Evolutionary conservation across 495 filamentous ascomycete genomes (phyloP).

Genomic region (Astrothelium subdiscretum): DNA sequence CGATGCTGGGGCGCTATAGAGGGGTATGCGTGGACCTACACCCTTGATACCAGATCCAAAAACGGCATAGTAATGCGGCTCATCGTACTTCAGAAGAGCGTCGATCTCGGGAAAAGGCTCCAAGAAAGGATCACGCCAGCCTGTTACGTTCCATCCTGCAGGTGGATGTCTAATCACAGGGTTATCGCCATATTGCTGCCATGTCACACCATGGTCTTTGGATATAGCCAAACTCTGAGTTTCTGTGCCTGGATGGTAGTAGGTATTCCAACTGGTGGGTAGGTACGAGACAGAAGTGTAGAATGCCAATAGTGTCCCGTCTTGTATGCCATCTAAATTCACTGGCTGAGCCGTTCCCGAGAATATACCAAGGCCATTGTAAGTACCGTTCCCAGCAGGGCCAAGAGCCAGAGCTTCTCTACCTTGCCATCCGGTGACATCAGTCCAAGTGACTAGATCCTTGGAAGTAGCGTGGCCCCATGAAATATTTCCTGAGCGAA

Average conservation of each 20-base stretch:
- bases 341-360: constrained; percentile 38
- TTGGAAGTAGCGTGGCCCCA: constrained; percentile 31
- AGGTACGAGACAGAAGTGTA: constrained; percentile 43
- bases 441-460: constrained; percentile 20
- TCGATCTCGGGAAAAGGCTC: constrained; percentile 35
- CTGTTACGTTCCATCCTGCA: constrained; percentile 36
- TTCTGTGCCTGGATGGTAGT: constrained; percentile 39
- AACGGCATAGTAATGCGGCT: constrained; percentile 37
- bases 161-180: constrained; percentile 38
- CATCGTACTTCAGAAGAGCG: constrained; percentile 19
- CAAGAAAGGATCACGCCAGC: constrained; percentile 45
- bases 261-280: constrained; percentile 38
- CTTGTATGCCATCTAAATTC: constrained; percentile 30
- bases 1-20: constrained; percentile 38
- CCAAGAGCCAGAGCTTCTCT: constrained; percentile 24
- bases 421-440: constrained; percentile 26
- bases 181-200: constrained; percentile 38
- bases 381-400: constrained; percentile 23
- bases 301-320: constrained; percentile 34
- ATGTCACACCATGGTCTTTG: constrained; percentile 38
- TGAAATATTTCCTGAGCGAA: constrained; percentile 29
- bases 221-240: constrained; percentile 39
- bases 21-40: constrained; percentile 37
- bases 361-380: constrained; percentile 42
- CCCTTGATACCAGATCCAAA: constrained; percentile 41